Base-by-base conservation (phyloP, 768 basidiomycete species). In the Hygrocybe punicea region DNA sequence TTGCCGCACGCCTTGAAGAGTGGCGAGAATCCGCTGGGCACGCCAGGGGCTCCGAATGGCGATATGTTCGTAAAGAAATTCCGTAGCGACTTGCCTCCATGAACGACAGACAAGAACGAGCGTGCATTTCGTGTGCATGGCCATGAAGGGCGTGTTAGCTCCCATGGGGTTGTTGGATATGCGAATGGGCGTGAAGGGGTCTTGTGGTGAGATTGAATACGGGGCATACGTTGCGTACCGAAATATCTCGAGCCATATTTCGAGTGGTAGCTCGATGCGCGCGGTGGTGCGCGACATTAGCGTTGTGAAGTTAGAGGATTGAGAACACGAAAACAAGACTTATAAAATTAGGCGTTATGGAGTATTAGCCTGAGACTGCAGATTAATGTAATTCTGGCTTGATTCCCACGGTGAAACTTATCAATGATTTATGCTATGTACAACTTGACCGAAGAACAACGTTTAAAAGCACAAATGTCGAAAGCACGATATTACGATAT, bases 181-280 rank as follows among this genome's bases (percentile, higher is more conserved):
- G 50, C 71, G 73, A 58, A 71, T 73, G 19, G 69, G 67, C 7
- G 66, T 64, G 62, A 84, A 82, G 6, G 82, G 79, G 64, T 82
- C 74, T 49, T 77, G 61, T 8, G 78, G 78, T 19, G 69, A 69
- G 59, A 83, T 70, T 44, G 77, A 67, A 7, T 68, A 69, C 58
- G 79, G 76, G 50, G 79, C 70, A 63, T 80, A 76, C 14, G 81
- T 82, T 5, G 80, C 77, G 63, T 80, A 81, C 55, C 80, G 75
- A 65, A 84, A 82, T 36, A 84, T 84, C 59, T 82, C 81, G 17
- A 81, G 70, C 78, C 80, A 81, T 37, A 84, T 63, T 58, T 84
- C 81, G 16, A 74, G 69, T 7, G 81, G 79, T n/a, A 81, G 36
- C 7, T 42, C 42, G 6, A 21, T 7, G 19, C 10, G 52, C 6